Evolutionary conservation across 1,139 yeast genomes (phyloP), one percentile per base, ranked within the genome.

Genomic region (Scheffersomyces lignicola): DNA sequence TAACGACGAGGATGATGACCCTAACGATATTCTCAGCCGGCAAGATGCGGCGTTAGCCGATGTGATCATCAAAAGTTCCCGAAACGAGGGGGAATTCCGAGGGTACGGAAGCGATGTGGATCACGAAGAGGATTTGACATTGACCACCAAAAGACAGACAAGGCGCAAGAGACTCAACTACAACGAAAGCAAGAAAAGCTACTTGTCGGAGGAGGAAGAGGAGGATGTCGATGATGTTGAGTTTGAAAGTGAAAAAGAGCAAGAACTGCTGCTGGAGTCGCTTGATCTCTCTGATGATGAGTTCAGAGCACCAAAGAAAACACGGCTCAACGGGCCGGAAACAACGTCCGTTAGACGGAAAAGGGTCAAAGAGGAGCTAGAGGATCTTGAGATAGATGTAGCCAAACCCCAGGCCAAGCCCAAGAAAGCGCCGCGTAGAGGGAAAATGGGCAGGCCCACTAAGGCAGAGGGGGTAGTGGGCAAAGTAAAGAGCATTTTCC

Each of bases 1-100:
- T 5, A 62, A 54, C 7, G 60, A 58, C 8, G 62, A 54, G 3
- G 59, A 48, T 14, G 55, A 57, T 5, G 62, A 54, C 7, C 60
- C 58, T 8, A 62, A 54, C 3, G 59, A 49, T 14, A 49, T 45
- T 22, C 47, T 60, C 31, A 45, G 49, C 22, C 43, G 45, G 18
- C 65, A 69, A 31, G 84, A 80, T 28, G 45, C 55, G 12, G 54
- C 52, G 3, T 48, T 79, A 23, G 83, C 83, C 0, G 80, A 77
- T 38, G 39, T 51, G 9, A 64, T 66, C 22, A 60, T 67, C 13
- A 37, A 44, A 22, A 51, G 54, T 29, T 61, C 70, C 1, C 40
- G 58, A 18, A 40, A 36, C 3, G 38, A 38, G 3, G 36, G 33
- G 8, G 37, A 27, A 12, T 39, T 37, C 13, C 32, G 37, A 20